These are phyloP conservation scores for Ceriops decandra DNA, from an alignment of 345 rosid species.

Conservation along the genomic window DNA sequence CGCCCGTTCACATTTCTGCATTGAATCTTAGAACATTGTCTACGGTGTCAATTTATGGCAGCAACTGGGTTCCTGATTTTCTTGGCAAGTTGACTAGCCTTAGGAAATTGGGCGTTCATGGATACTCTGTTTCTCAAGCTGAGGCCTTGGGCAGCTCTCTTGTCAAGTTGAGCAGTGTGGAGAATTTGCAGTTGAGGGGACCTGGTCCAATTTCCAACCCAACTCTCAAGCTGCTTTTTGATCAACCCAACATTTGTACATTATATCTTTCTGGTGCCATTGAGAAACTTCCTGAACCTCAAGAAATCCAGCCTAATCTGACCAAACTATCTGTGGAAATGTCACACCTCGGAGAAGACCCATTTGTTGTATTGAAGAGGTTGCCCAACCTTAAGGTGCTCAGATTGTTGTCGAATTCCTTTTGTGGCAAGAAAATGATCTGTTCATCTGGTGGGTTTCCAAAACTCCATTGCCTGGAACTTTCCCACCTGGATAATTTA, in stretches of 20 bases:
- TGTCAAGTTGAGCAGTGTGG: neutral
- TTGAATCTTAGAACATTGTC: neutral
- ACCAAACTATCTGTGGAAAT: conserved; percentile 1
- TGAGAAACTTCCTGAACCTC: conserved; percentile 6
- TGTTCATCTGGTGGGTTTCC: conserved; percentile 8
- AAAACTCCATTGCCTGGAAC: conserved; percentile 8
- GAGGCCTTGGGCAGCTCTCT: neutral
- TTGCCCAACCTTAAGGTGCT: conserved; percentile 8
- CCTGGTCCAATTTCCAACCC: neutral
- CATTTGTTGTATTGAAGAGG: neutral
- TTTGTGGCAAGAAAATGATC: conserved; percentile 3
- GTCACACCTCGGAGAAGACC: neutral
- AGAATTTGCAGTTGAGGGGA: conserved; percentile 1
- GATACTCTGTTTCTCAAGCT: conserved; percentile 6
- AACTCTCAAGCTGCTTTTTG: neutral
- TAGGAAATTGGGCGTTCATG: conserved; percentile 1
- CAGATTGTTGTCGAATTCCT: conserved; percentile 10
- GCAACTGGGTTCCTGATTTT: neutral
- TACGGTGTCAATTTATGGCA: neutral
- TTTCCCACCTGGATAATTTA: neutral
- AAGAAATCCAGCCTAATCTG: conserved; percentile 5
- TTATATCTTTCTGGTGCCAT: conserved; percentile 4
- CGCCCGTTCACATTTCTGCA: neutral
- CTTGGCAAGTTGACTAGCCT: conserved; percentile 5
- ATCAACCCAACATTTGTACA: neutral